phyloP scores from a whole-genome alignment of 1,284 basidiomycete species.

The Sporisorium sorghi region DNA sequence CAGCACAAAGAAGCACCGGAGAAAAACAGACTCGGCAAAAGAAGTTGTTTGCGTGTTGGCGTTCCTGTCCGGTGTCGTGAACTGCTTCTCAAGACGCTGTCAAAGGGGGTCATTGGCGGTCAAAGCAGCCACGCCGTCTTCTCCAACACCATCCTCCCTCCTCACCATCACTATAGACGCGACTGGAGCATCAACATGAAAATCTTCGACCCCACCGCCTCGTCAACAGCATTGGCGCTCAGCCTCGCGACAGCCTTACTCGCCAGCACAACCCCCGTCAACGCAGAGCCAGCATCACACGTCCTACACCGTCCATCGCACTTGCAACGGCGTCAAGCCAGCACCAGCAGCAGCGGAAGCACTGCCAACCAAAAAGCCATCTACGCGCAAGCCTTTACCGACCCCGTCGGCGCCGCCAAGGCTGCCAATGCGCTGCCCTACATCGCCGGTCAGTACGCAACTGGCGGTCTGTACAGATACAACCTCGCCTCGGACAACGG shows the following conservation, averaged over 20 bases:
- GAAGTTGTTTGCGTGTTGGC: too few species aligned
- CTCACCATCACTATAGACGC: neutral
- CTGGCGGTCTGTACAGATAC: constrained; percentile 25
- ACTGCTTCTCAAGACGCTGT: too few species aligned
- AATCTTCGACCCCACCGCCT: constrained; percentile 1
- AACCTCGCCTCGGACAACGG: constrained; percentile 34
- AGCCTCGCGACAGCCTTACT: constrained; percentile 9
- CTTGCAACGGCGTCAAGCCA: constrained; percentile 23
- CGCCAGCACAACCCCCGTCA: neutral
- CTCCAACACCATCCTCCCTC: neutral
- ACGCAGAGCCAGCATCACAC: constrained; percentile 18
- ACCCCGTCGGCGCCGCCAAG: constrained; percentile 61
- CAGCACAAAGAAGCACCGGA: neutral
- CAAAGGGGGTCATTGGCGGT: too few species aligned
- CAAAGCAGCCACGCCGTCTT: too few species aligned
- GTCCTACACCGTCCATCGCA: constrained; percentile 14
- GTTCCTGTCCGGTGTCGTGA: too few species aligned
- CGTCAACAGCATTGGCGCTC: constrained; percentile 6
- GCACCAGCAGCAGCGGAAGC: constrained; percentile 10
- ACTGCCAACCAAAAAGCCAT: constrained; percentile 27
- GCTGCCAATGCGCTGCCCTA: constrained; percentile 45
- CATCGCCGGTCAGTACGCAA: constrained; percentile 43
- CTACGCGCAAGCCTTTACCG: constrained; percentile 42
- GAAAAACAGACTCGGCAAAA: constrained; percentile 1
- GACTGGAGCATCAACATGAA: constrained; percentile 8